Conservation (phyloP, 2,329 filamentous ascomycete genomes). For the Talaromyces sp. region DNA sequence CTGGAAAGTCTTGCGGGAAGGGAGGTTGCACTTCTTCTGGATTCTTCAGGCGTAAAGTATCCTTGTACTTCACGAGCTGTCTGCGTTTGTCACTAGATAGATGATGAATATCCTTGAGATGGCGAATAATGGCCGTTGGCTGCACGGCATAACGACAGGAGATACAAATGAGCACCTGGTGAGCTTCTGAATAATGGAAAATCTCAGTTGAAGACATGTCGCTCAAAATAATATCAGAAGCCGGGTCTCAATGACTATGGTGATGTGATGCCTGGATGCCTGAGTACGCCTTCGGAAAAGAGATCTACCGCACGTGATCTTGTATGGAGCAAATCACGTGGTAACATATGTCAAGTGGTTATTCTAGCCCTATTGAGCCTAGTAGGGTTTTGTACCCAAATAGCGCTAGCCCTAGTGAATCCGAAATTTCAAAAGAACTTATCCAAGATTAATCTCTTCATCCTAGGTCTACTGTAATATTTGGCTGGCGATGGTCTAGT, state of each 20-base stretch:
- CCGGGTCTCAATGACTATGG: not conserved
- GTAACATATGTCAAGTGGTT: not conserved
- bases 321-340: not conserved
- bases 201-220: slow-evolving; percentile 11
- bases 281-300: not conserved
- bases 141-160: slow-evolving; percentile 28
- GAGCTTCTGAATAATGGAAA: slow-evolving; percentile 19
- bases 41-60: slow-evolving; percentile 6
- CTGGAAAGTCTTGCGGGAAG: slow-evolving; percentile 25
- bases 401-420: not conserved
- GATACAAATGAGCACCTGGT: slow-evolving; percentile 25
- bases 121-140: slow-evolving; percentile 25
- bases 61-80: slow-evolving; percentile 17
- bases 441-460: not conserved
- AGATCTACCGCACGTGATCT: not conserved
- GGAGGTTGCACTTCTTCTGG: slow-evolving; percentile 22
- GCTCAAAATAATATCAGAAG: not conserved
- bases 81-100: slow-evolving; percentile 20
- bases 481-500: not conserved
- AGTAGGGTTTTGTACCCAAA: not conserved
- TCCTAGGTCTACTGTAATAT: not conserved
- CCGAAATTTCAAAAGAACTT: not conserved
- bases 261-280: not conserved
- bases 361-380: not conserved
- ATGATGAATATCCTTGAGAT: slow-evolving; percentile 31